phyloP scores from a whole-genome alignment of 441 rosid species.

The Theobroma grandiflorum region DNA sequence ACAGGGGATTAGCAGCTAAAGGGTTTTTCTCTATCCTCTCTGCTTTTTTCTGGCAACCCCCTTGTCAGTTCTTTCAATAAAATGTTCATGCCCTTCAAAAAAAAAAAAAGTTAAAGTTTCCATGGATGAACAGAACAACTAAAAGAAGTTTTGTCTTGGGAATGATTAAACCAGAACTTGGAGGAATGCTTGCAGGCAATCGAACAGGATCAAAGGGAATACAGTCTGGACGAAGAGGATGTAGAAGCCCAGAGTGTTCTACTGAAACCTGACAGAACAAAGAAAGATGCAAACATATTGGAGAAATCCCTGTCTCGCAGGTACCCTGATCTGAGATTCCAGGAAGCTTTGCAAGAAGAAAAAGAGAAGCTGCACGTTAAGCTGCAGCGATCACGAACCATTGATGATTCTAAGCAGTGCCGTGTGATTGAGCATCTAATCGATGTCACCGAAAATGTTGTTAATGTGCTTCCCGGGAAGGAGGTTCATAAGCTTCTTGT shows the following conservation, averaged over 20 bases:
- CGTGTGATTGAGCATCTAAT: conserved; percentile 51
- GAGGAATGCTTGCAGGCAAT: conserved; percentile 40
- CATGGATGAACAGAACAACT: too few relatives aligned
- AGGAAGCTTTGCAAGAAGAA: conserved; percentile 51
- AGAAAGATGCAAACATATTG: conserved; percentile 39
- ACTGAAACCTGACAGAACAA: conserved; percentile 45
- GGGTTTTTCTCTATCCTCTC: too few relatives aligned
- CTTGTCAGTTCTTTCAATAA: too few relatives aligned
- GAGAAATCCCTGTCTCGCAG: conserved; percentile 42
- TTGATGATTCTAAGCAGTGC: conserved; percentile 40
- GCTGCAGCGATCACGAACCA: conserved; percentile 38
- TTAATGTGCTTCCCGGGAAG: conserved; percentile 36
- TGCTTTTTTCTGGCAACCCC: too few relatives aligned
- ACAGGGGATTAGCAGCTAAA: too few relatives aligned
- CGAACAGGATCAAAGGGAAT: conserved; percentile 43
- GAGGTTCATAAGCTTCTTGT: conserved; percentile 40
- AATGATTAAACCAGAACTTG: conserved; percentile 34
- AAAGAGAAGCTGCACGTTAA: conserved; percentile 45
- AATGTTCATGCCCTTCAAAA: too few relatives aligned
- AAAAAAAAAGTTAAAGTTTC: too few relatives aligned
- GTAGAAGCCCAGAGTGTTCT: conserved; percentile 36
- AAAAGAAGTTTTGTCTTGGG: background rate
- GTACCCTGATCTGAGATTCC: conserved; percentile 43
- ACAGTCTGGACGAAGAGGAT: conserved; percentile 46
- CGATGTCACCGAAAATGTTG: conserved; percentile 42